Evolutionary conservation across 2,329 filamentous ascomycete genomes (phyloP).

Genomic region (Paraconiothyrium sp.): DNA sequence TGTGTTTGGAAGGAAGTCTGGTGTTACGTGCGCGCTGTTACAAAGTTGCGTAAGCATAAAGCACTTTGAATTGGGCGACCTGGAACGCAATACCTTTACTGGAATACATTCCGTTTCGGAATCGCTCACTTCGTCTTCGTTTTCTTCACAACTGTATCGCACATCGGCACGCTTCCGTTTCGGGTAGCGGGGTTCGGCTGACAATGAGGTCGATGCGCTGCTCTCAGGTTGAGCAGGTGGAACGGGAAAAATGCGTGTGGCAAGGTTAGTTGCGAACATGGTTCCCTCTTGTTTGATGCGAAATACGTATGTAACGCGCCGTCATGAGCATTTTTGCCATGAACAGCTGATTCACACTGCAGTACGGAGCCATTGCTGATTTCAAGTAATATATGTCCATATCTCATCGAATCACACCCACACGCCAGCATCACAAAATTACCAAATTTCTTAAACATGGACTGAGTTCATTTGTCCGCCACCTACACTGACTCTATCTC

Average conservation of each 20-base stretch:
- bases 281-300: background rate
- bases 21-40: slow-evolving; percentile 6
- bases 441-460: too few species aligned
- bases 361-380: too few species aligned
- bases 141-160: slow-evolving; percentile 1
- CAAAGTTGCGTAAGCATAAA: background rate
- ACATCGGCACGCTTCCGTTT: slow-evolving; percentile 25
- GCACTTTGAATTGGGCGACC: background rate
- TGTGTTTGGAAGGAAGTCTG: slow-evolving; percentile 22
- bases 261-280: background rate
- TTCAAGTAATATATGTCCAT: too few species aligned
- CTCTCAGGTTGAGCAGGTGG: background rate
- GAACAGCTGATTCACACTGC: too few species aligned
- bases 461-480: too few species aligned
- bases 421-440: too few species aligned
- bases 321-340: background rate
- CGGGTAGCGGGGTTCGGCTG: slow-evolving; percentile 12
- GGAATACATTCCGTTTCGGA: slow-evolving; percentile 14
- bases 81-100: slow-evolving; percentile 3
- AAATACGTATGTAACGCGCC: slow-evolving; percentile 1
- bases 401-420: too few species aligned
- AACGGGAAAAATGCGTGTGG: background rate
- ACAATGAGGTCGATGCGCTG: background rate
- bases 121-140: slow-evolving; percentile 1
- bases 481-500: too few species aligned